Evolutionary conservation across 1,284 basidiomycete species (phyloP).

Genomic region (Trametes versicolor): DNA sequence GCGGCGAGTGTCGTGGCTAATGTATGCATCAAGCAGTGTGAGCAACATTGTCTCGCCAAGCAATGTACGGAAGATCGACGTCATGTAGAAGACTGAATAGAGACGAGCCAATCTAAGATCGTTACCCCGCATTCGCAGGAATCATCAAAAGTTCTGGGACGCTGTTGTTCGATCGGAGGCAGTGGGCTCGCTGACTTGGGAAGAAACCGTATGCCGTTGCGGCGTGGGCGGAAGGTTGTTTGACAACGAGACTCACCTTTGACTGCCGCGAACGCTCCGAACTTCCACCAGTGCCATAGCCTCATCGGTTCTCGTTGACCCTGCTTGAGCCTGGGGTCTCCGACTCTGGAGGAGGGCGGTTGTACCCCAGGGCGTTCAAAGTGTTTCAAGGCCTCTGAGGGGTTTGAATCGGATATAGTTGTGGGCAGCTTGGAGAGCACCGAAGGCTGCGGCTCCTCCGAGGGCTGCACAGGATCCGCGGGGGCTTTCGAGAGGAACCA

Average conservation of each 20-base stretch:
- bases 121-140: slow-evolving; percentile 22
- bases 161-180: not conserved
- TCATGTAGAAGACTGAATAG: slow-evolving; percentile 16
- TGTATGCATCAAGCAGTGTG: not conserved
- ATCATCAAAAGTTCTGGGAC: not conserved
- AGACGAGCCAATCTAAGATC: slow-evolving; percentile 17
- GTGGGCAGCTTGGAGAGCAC: slow-evolving; percentile 23
- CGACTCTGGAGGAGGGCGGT: slow-evolving; percentile 75
- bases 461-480: slow-evolving; percentile 21
- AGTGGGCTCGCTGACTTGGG: not conserved
- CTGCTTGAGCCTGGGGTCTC: slow-evolving; percentile 67
- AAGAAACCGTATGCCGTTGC: not conserved
- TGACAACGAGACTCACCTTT: slow-evolving; percentile 61
- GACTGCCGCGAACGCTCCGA: slow-evolving; percentile 66
- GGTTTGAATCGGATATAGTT: slow-evolving; percentile 8
- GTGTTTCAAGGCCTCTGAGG: slow-evolving; percentile 47
- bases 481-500: slow-evolving; percentile 44
- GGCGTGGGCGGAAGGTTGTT: not conserved
- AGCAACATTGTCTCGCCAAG: slow-evolving; percentile 7
- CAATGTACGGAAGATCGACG: slow-evolving; percentile 6
- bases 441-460: slow-evolving; percentile 21
- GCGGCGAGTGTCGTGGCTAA: slow-evolving; percentile 73
- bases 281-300: slow-evolving; percentile 76
- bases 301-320: slow-evolving; percentile 61
- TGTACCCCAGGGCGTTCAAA: slow-evolving; percentile 74